These are phyloP conservation scores for Talaromyces sp. DNA, from an alignment of 2,329 filamentous ascomycete species.

Conservation along the genomic window DNA sequence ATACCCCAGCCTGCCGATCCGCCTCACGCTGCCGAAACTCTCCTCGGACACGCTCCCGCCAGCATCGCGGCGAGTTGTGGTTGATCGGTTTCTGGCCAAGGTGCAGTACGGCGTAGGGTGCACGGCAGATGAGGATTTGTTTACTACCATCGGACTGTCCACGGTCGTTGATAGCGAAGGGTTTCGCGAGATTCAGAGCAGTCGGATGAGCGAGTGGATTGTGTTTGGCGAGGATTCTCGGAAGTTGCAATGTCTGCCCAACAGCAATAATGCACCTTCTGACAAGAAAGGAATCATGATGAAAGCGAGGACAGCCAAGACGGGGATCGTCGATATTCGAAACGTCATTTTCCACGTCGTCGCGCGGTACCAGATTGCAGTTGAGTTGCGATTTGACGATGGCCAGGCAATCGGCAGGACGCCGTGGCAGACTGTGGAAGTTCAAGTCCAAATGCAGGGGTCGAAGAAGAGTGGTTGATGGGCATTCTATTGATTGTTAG, in stretches of 20 bases:
- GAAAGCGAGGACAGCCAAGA: not conserved
- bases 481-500: not conserved
- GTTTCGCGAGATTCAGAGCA: constrained; percentile 3
- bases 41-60: not conserved
- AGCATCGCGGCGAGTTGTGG: not conserved
- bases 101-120: constrained; percentile 2
- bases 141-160: constrained; percentile 1
- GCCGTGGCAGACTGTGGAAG: constrained; percentile 7
- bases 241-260: not conserved
- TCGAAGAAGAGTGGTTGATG: not conserved
- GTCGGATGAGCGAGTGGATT: constrained; percentile 5
- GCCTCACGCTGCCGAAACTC: not conserved
- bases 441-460: constrained; percentile 1
- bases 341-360: constrained; percentile 4
- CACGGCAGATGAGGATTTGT: not conserved
- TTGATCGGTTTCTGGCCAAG: constrained; percentile 1
- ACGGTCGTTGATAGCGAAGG: constrained; percentile 1
- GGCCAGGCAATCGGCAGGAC: constrained; percentile 4
- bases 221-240: not conserved
- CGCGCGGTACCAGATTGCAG: constrained; percentile 2
- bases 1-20: constrained; percentile 3
- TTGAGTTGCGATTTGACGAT: constrained; percentile 6
- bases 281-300: not conserved
- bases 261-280: not conserved
- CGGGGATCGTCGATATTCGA: constrained; percentile 1